Base-by-base conservation (phyloP, 768 basidiomycete genomes). In the Gautieria morchelliformis region DNA sequence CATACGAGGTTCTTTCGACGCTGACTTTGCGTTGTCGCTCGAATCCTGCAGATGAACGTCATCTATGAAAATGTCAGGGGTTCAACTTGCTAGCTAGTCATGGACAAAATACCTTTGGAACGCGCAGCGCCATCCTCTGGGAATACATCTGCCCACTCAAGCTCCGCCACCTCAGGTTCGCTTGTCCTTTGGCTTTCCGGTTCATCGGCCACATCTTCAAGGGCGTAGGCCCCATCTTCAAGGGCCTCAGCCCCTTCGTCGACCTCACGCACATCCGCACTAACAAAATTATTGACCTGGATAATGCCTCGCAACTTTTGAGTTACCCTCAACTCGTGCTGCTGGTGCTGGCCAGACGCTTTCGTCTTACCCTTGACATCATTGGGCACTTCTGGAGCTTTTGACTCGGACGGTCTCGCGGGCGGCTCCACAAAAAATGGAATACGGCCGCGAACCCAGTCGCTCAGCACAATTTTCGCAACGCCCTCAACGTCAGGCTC, bases 391-490 rank as follows among this genome's bases (percentile, higher is more conserved):
- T 76, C 79, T 60, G 78, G 73, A 12, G 72, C 73, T 64, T 73
- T 75, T 46, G 48, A 42, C 65, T 88, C 87, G 58, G 84, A 83
- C 9, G 87, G 67, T 58, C 89, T 75, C 68, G 91, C 92, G 56
- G 95, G 95, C 14, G 96, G 96, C 12, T 87, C 68, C 39, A 93
- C 93, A 66, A 97, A 99, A 77, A 85, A 99, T 19, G 96, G 96
- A 66, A 99, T 95, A 63, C 92, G 87, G 8, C 95, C 96, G 47
- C 96, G 77, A 58, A 97, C 93, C 95, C 95, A 97, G 69, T 97
- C 96, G 68, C 85, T 90, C 65, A 99, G 71, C 48, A 98, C 75
- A 68, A 99, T 94, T 74, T 94, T 98, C 32, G 95, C 88, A 30
- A 94, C 93, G 4, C 88, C 81, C 65, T 97, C 90, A 46, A 86